Conservation (phyloP, 306 rosid species). For the Malus domestica region ASM211411v1 NC_041792.1:26516407-26516906, state of each 20-base stretch:
- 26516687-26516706: constrained; percentile 96
- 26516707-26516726: constrained; percentile 97
- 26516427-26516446: neutral
- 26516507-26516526: neutral
- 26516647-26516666: constrained; percentile 94
- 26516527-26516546: neutral
- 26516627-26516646: constrained; percentile 1
- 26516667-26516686: constrained; percentile 96
- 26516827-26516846: constrained; percentile 4
- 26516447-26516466: neutral
- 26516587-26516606: neutral
- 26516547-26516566: neutral
- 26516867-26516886: neutral
- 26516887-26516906: neutral
- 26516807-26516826: constrained; percentile 48
- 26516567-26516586: neutral
- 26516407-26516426: neutral
- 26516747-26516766: constrained; percentile 98
- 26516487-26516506: neutral
- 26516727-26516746: constrained; percentile 93
- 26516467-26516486: neutral
- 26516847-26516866: neutral
- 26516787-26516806: constrained; percentile 99
- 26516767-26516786: constrained; percentile 99
- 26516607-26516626: neutral